Evolutionary conservation across 306 rosid genomes (phyloP), one percentile per base, ranked within the genome.

Genomic region (Pterocarpus macrocarpus): DNA sequence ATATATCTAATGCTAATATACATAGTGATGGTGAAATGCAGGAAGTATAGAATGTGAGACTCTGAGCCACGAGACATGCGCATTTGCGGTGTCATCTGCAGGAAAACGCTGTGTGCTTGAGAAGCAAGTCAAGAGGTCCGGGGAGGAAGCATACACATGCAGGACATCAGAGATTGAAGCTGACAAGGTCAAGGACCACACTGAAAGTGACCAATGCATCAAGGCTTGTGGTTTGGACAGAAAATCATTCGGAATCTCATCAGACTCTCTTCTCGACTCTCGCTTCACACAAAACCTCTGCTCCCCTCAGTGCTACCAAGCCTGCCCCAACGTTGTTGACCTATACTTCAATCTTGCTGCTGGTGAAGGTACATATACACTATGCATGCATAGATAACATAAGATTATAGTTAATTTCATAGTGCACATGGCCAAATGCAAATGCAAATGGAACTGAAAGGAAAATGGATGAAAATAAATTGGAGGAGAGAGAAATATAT

Each of bases 271-370:
- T 55, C 84, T 91, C 0, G 97, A 93, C 30, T 71, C 94, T 64
- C 67, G 49, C 41, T 92, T 95, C 88, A 86, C 92, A 0, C 71
- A 82, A 1, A 87, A 88, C 4, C 87, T 95, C 1, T 93, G 97
- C 88, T 95, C 98, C 7, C 71, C 97, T 41, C 85, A 35, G 1
- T 95, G 98, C 75, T 89, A 95, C 76, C 38, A 77, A 8, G 50
- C 41, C 47, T 95, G 98, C 80, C 91, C 94, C 43, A 95, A 92
- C 50, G 82, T 89, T 65, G 90, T 92, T 44, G 97, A 94, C 71
- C 81, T 94, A 0, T 92, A 88, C 90, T 95, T 91, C 88, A 91
- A 92, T 71, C 95, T 95, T 5, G 97, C 97, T 7, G 97, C 95
- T 1, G 97, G 94, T 7, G 98, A 92, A 92, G 97, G 98, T 91